Base-by-base conservation (phyloP, 371 early-diverging fungal species). In the Actinomucor elegans region DNA sequence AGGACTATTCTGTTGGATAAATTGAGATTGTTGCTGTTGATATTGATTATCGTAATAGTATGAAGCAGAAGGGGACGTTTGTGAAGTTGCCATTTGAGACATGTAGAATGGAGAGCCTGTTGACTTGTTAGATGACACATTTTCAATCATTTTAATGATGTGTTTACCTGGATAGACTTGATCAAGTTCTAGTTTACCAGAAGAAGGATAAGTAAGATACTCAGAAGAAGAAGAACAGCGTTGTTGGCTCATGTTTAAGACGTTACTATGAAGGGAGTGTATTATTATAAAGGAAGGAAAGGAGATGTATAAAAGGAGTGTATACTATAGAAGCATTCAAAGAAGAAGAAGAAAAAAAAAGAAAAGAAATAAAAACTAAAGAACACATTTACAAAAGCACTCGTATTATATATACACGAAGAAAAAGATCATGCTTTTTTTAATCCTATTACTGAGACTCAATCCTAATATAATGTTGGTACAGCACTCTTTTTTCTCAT, bases 61-160 rank as follows among this genome's bases (percentile, higher is more conserved):
- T 42, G 55, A 55, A n/a, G 27, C 45, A 52, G 57, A 36, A 38
- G 57, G 48, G 20, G 64, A 49, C 33, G 56, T 38, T 43, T 57
- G 49, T 31, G 42, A 42, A 21, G 43, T 49, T 24, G 61, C 38
- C 55, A 64, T 55, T 45, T 57, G 58, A 43, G 66, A 57, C 28
- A 66, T 55, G 49, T 66, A 66, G 37, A 66, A 66, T 14, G 57
- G 45, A 36, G 66, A 54, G 32, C 55, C 66, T 66, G 29, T 36
- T 27, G 3, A 33, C 14, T 12, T 43, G n/a, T 35, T 37, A 21
- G n/a, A n/a, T n/a, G n/a, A n/a, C n/a, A n/a, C n/a, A 35, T 44
- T 20, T 55, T 11, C 14, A 14, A 44, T 20, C 24, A 23, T 31
- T 45, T 45, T 18, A 50, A 57, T 45, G 28, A 56, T 29, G 26